Percentiles rank a stretch among this genome's conserved stretches.
Evolutionary conservation across 306 rosid species (phyloP).

Genomic region (Glycyrrhiza uralensis): DNA sequence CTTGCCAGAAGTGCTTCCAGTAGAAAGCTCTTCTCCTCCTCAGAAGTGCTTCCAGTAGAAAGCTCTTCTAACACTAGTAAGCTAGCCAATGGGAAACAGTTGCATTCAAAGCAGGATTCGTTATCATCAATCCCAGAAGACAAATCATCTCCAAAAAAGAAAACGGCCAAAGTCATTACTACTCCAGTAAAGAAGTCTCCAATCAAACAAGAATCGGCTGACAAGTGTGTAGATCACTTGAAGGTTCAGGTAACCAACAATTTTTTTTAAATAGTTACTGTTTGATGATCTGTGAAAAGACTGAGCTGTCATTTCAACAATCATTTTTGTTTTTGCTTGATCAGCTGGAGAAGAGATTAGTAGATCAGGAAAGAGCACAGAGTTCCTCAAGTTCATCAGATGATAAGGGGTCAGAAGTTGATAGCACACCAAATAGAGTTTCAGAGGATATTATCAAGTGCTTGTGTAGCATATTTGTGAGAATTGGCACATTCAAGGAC

Average conservation of each 20-base stretch:
- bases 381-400: constrained; percentile 46
- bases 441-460: constrained; percentile 82
- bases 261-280: constrained; percentile 3
- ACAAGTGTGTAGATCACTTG: constrained; percentile 43
- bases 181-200: constrained; percentile 55
- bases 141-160: constrained; percentile 61
- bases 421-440: constrained; percentile 59
- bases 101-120: constrained; percentile 39
- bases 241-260: constrained; percentile 49
- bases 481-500: constrained; percentile 57
- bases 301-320: constrained; percentile 8
- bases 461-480: constrained; percentile 57
- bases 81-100: constrained; percentile 39
- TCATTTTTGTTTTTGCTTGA: constrained; percentile 25
- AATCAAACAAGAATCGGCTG: constrained; percentile 47
- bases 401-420: constrained; percentile 40
- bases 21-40: constrained; percentile 41
- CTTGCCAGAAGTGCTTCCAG: constrained; percentile 60
- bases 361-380: constrained; percentile 54
- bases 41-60: constrained; percentile 54
- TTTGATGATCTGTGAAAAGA: constrained; percentile 12
- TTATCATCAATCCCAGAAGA: constrained; percentile 46
- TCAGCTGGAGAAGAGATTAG: constrained; percentile 59
- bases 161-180: constrained; percentile 39
- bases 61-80: constrained; percentile 33